These are phyloP conservation scores for Nyctanthes arbortristis DNA, from an alignment of 257 asterid species.

Conservation along the genomic window DNA sequence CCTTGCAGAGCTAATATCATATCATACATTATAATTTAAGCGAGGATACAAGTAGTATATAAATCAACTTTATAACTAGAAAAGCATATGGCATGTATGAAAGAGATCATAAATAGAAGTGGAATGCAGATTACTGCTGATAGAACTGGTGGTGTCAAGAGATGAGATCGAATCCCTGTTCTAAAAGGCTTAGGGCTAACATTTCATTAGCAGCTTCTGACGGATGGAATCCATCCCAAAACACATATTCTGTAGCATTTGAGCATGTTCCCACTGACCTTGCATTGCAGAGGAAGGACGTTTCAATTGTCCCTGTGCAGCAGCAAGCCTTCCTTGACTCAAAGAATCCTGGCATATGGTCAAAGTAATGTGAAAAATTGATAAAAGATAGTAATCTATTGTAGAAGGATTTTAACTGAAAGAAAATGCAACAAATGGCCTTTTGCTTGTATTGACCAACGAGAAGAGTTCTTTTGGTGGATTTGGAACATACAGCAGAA, in stretches of 20 bases:
- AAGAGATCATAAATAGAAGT: constrained; percentile 8
- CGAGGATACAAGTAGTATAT: neutral
- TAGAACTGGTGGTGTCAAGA: constrained; percentile 31
- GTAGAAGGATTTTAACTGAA: neutral
- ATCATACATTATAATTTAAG: neutral
- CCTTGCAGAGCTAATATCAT: neutral
- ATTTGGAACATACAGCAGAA: neutral
- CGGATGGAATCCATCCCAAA: constrained; percentile 88
- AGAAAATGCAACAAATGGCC: neutral
- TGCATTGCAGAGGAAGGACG: constrained; percentile 64
- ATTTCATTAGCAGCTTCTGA: constrained; percentile 63
- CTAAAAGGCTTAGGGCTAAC: constrained; percentile 59
- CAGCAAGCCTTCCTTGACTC: constrained; percentile 82
- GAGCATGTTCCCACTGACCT: constrained; percentile 74
- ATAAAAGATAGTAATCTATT: neutral
- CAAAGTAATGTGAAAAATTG: neutral
- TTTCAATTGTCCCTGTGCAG: constrained; percentile 67
- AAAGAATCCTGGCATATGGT: constrained; percentile 52
- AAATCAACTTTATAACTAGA: neutral
- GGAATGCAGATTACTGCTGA: constrained; percentile 18
- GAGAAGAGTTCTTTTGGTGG: neutral
- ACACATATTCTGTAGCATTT: constrained; percentile 67
- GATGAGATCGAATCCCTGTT: constrained; percentile 68
- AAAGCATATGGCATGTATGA: neutral
- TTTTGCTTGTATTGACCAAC: neutral